Percentiles rank a stretch among this genome's conserved stretches.
Conservation (phyloP, 2,329 filamentous ascomycete genomes). For the Cladosporium sp. region DNA sequence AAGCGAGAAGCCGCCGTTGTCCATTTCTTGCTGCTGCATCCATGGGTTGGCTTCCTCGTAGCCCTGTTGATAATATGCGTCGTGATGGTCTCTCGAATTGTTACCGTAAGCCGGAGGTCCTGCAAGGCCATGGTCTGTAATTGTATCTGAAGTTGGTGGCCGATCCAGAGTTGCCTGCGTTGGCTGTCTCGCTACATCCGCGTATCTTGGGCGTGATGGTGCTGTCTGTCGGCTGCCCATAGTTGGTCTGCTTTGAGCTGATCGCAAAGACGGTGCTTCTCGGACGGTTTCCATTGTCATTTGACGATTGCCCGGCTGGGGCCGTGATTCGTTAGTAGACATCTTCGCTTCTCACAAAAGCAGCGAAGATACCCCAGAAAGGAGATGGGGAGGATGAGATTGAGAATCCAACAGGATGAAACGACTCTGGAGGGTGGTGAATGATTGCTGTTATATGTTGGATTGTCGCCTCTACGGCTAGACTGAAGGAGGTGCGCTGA, state of each 20-base stretch:
- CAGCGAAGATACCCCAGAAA: background rate
- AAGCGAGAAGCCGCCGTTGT: conserved; percentile 22
- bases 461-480: too few relatives aligned
- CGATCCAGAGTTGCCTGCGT: background rate
- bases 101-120: conserved; percentile 1
- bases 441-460: background rate
- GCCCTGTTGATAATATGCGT: conserved; percentile 25
- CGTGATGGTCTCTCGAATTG: conserved; percentile 9
- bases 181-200: background rate
- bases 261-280: background rate
- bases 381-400: background rate
- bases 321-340: background rate
- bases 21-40: conserved; percentile 18
- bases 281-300: conserved; percentile 5
- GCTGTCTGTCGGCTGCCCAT: background rate
- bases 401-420: too few relatives aligned
- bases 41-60: conserved; percentile 25
- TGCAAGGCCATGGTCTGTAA: background rate
- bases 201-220: background rate
- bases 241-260: background rate
- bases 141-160: background rate
- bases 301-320: background rate
- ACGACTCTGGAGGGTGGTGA: background rate
- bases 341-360: background rate
- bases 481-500: background rate